Conservation (phyloP, 2,329 filamentous ascomycete species). For the Botrytis fragariae region DNA sequence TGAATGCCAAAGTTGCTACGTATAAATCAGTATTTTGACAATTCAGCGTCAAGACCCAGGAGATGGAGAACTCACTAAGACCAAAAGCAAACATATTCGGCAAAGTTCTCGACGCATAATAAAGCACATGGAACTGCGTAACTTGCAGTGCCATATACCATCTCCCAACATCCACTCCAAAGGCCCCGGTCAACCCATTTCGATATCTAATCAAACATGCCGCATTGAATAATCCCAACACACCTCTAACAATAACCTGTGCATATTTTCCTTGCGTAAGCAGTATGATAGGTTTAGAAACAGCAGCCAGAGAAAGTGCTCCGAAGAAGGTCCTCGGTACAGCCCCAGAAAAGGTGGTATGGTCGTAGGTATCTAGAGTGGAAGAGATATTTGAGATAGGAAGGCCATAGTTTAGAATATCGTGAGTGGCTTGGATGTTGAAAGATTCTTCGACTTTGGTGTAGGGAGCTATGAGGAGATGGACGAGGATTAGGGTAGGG, state of each 20-base stretch:
- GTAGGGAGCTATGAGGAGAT: conserved; percentile 76
- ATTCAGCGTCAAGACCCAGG: background rate
- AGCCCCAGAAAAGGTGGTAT: conserved; percentile 84
- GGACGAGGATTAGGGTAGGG: conserved; percentile 61
- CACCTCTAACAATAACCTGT: conserved; percentile 65
- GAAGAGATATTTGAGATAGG: conserved; percentile 55
- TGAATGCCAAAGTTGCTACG: conserved; percentile 63
- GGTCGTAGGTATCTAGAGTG: conserved; percentile 73
- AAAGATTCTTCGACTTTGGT: conserved; percentile 99
- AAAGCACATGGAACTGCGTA: conserved; percentile 88
- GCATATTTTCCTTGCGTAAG: conserved; percentile 55
- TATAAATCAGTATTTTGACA: conserved; percentile 16
- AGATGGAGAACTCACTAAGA: conserved; percentile 58
- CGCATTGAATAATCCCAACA: conserved; percentile 77
- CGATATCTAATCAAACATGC: conserved; percentile 65
- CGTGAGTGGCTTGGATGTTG: conserved; percentile 91
- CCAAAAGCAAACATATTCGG: conserved; percentile 97
- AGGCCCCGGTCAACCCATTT: conserved; percentile 60
- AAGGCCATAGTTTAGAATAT: conserved; percentile 79
- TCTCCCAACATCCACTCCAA: conserved; percentile 64
- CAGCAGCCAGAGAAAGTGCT: conserved; percentile 68
- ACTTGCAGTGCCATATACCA: conserved; percentile 81
- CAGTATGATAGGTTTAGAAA: conserved; percentile 65
- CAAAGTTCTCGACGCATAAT: conserved; percentile 86
- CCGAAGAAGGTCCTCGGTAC: conserved; percentile 91